These are phyloP conservation scores for Alternaria postmessia DNA, from an alignment of 2,329 filamentous ascomycete species.

Conservation along the genomic window DNA sequence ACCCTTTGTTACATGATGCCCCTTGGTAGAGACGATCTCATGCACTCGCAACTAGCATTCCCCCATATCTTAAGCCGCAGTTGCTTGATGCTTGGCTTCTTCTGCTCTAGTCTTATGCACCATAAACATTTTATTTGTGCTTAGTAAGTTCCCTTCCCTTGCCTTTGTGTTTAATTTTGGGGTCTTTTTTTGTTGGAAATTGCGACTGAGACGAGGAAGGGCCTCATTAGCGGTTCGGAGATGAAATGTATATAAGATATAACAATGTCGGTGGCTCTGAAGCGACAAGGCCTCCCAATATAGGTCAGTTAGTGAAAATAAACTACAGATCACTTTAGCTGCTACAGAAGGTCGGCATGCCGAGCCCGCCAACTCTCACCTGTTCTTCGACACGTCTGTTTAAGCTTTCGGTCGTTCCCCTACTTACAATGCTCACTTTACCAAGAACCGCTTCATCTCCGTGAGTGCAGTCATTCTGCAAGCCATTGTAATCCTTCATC, in stretches of 20 bases:
- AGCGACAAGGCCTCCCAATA: neutral
- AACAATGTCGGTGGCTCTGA: neutral
- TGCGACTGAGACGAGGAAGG: neutral
- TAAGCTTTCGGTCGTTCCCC: conserved; percentile 9
- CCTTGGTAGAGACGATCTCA: neutral
- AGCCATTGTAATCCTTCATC: conserved; percentile 4
- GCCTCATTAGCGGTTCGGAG: neutral
- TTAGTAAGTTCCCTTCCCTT: neutral
- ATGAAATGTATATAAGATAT: neutral
- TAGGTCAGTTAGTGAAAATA: neutral
- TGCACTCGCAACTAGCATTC: too few species aligned
- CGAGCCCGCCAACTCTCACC: neutral
- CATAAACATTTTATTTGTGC: neutral
- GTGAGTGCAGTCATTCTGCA: conserved; percentile 15
- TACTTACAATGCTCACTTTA: neutral
- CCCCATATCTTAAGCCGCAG: too few species aligned
- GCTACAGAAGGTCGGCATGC: neutral
- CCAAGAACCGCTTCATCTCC: conserved; percentile 13
- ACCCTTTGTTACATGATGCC: neutral
- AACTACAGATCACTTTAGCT: neutral
- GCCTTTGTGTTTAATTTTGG: neutral
- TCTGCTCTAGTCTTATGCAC: neutral
- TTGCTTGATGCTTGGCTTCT: too few species aligned
- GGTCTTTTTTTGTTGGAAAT: neutral
- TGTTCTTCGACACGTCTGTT: neutral